phyloP scores from a whole-genome alignment of 169 alveolate genomes.

The Cardiosporidium cionae region DNA sequence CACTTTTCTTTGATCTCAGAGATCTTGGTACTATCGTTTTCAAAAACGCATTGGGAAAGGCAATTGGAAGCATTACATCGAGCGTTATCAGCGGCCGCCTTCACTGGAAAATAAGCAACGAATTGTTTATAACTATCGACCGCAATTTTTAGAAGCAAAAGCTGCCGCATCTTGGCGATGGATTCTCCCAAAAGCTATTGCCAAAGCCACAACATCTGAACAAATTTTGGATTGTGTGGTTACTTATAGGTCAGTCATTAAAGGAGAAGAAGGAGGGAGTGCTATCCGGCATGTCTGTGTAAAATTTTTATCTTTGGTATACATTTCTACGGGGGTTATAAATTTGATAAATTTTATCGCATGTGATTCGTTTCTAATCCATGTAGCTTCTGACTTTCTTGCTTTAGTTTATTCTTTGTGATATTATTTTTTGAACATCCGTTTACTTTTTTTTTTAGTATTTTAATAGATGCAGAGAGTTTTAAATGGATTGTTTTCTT shows the following conservation, averaged over 20 bases:
- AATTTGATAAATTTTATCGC: no score
- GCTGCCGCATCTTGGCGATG: slow-evolving; percentile 51
- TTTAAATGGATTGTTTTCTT: no score
- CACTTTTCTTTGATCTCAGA: not conserved
- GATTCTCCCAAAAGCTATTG: slow-evolving; percentile 56
- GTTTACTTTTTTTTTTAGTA: no score
- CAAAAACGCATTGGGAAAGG: slow-evolving; percentile 69
- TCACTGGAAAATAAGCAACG: slow-evolving; percentile 62
- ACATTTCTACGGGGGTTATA: no score
- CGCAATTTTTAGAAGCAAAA: slow-evolving; percentile 56
- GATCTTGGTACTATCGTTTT: slow-evolving; percentile 50
- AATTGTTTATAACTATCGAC: slow-evolving; percentile 47
- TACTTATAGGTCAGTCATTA: slow-evolving; percentile 34
- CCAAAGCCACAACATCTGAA: slow-evolving; percentile 61
- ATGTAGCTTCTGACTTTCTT: no score
- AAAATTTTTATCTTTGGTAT: no score
- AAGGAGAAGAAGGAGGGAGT: no score
- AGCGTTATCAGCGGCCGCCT: slow-evolving; percentile 55
- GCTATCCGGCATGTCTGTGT: no score
- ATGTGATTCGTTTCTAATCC: no score
- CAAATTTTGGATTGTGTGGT: slow-evolving; percentile 61
- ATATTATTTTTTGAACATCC: no score
- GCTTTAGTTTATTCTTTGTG: no score
- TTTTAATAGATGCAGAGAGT: no score
- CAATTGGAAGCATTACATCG: slow-evolving; percentile 58